Percentiles rank a stretch among this genome's conserved stretches.
phyloP scores from a whole-genome alignment of 2,329 filamentous ascomycete species.

The Calonectria henricotiae region DNA sequence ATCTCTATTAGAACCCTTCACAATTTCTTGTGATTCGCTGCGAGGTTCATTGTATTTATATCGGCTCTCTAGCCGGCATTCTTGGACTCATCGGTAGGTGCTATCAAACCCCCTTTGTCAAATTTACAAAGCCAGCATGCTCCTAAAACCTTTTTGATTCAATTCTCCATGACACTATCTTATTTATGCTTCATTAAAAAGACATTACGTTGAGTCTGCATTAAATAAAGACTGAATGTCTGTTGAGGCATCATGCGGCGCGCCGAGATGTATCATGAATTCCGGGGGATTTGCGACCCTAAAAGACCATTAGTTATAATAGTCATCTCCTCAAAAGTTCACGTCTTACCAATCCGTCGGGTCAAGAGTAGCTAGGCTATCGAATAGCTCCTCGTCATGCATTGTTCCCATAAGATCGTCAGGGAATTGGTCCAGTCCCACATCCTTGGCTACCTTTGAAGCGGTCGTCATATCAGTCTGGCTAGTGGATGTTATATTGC shows the following conservation, averaged over 20 bases:
- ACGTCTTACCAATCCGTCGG: conserved; percentile 33
- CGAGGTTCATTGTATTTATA: no score
- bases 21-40: no score
- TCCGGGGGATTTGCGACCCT: conserved; percentile 37
- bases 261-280: conserved; percentile 38
- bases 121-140: not conserved
- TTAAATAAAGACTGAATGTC: conserved; percentile 34
- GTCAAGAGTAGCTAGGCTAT: conserved; percentile 35
- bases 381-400: conserved; percentile 32
- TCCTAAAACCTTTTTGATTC: not conserved
- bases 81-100: no score
- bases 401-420: conserved; percentile 20
- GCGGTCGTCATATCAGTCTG: not conserved
- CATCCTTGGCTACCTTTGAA: not conserved
- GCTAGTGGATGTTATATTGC: not conserved
- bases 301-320: not conserved
- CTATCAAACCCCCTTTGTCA: not conserved
- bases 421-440: not conserved
- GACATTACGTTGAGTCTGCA: conserved; percentile 2
- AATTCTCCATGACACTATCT: not conserved
- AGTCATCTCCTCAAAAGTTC: not conserved
- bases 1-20: no score
- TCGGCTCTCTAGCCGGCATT: no score
- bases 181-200: not conserved
- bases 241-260: conserved; percentile 14